Conservation (phyloP, 2,329 filamentous ascomycete genomes). For the Hymenoscyphus fructigenus region DNA sequence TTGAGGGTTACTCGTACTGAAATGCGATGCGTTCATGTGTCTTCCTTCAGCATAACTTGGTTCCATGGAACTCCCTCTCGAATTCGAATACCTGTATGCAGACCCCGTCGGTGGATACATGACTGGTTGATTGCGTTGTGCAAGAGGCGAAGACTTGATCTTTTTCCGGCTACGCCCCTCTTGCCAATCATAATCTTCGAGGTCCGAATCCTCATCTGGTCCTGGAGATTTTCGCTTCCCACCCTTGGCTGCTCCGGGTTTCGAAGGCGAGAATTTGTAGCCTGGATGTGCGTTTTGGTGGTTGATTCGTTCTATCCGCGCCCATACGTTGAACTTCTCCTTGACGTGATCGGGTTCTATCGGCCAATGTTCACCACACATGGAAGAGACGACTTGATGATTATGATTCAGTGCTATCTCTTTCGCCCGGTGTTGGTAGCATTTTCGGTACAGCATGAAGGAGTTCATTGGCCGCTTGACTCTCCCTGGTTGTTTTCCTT, state of each 20-base stretch:
- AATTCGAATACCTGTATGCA: constrained; percentile 31
- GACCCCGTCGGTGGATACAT: constrained; percentile 32
- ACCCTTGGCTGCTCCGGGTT: constrained; percentile 48
- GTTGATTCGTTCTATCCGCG: constrained; percentile 77
- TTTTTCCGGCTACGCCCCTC: constrained; percentile 28
- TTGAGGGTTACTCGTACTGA: constrained; percentile 52
- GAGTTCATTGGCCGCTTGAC: constrained; percentile 94
- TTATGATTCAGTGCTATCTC: constrained; percentile 81
- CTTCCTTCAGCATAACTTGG: constrained; percentile 32
- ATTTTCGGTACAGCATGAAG: constrained; percentile 96
- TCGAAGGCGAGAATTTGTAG: constrained; percentile 92
- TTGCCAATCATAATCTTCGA: constrained; percentile 48
- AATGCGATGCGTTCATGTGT: constrained; percentile 44
- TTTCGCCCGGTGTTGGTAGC: constrained; percentile 85
- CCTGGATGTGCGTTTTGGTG: constrained; percentile 82
- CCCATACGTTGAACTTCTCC: constrained; percentile 74
- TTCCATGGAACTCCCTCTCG: constrained; percentile 34
- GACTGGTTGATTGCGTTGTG: constrained; percentile 21
- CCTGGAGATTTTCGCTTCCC: constrained; percentile 50
- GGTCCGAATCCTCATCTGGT: constrained; percentile 42
- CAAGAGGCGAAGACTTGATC: constrained; percentile 24
- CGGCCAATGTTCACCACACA: constrained; percentile 86
- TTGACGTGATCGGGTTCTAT: constrained; percentile 73
- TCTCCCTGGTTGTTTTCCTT: constrained; percentile 68
- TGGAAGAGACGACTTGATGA: constrained; percentile 85